A percentile compares a stretch with the other conserved stretches of the same genome.
Evolutionary conservation across 345 rosid genomes (phyloP).

Genomic region (Salix suchowensis): DNA sequence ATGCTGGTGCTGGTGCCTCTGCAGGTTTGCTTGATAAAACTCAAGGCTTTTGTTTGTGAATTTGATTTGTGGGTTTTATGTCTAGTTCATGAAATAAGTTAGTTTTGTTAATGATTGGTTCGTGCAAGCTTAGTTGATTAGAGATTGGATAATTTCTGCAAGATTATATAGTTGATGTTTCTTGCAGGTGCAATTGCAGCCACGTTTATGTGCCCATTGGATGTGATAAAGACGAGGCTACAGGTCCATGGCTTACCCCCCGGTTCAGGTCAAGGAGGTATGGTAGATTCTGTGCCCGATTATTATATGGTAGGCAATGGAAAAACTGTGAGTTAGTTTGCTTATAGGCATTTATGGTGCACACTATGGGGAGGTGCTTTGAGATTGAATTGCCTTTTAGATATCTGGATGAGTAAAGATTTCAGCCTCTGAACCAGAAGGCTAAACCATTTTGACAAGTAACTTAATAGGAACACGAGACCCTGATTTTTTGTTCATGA

Average conservation of each 20-base stretch:
- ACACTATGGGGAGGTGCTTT: not conserved
- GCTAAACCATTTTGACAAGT: not conserved
- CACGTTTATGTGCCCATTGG: constrained; percentile 87
- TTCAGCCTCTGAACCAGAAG: not conserved
- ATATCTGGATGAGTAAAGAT: not conserved
- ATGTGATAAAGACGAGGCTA: constrained; percentile 93
- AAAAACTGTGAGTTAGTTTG: not conserved
- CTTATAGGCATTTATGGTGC: not conserved
- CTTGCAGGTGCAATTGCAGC: constrained; percentile 86
- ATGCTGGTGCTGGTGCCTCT: constrained; percentile 83
- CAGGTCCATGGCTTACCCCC: constrained; percentile 87
- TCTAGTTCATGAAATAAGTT: not conserved
- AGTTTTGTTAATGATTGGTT: not conserved
- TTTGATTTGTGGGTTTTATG: constrained; percentile 1
- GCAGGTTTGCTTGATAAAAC: constrained; percentile 52
- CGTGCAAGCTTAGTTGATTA: not conserved
- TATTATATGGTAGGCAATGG: not conserved
- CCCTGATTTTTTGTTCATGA: not conserved
- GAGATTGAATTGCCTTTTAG: not conserved
- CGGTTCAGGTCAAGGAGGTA: constrained; percentile 58
- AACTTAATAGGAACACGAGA: not conserved
- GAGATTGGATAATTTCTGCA: not conserved
- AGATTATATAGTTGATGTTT: not conserved
- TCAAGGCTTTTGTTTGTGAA: not conserved
- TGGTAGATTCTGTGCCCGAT: not conserved